A percentile compares a stretch with the other conserved stretches of the same genome.
These are phyloP conservation scores for Aureobasidium sp. DNA, from an alignment of 2,329 filamentous ascomycete species.

Conservation along the genomic window DNA sequence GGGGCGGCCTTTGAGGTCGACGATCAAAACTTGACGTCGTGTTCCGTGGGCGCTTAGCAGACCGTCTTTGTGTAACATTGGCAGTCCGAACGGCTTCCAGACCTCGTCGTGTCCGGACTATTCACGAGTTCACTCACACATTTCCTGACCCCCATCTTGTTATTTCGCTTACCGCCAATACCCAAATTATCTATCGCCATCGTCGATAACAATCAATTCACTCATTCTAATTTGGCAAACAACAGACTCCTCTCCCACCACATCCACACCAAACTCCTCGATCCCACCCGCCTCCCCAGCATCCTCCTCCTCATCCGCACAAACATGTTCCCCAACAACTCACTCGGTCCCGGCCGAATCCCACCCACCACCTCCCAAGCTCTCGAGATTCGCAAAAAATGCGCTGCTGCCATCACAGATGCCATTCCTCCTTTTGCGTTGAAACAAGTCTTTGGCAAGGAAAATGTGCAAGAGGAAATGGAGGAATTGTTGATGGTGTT, in stretches of 20 bases:
- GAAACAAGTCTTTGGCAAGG: constrained; percentile 34
- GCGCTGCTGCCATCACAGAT: constrained; percentile 52
- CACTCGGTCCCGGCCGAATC: constrained; percentile 58
- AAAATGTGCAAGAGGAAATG: constrained; percentile 35
- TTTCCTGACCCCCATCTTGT: neutral
- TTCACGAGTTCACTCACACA: neutral
- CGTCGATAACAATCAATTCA: neutral
- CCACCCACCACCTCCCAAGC: constrained; percentile 53
- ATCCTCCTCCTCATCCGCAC: constrained; percentile 63
- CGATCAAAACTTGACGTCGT: no score
- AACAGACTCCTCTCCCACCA: constrained; percentile 41
- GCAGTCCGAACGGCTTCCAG: no score
- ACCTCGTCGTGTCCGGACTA: no score
- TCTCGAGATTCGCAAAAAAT: constrained; percentile 57
- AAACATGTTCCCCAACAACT: constrained; percentile 80
- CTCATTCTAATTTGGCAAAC: neutral
- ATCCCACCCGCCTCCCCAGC: constrained; percentile 38
- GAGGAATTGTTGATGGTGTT: constrained; percentile 63
- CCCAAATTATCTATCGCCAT: no score
- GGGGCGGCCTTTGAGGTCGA: no score
- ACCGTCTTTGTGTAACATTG: neutral
- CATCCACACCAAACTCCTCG: constrained; percentile 36
- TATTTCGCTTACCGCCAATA: no score
- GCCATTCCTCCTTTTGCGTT: constrained; percentile 43
- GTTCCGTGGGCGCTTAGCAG: no score